Evolutionary conservation across 2,329 filamentous ascomycete species (phyloP).

Genomic region (Hypomyces rosellus): DNA sequence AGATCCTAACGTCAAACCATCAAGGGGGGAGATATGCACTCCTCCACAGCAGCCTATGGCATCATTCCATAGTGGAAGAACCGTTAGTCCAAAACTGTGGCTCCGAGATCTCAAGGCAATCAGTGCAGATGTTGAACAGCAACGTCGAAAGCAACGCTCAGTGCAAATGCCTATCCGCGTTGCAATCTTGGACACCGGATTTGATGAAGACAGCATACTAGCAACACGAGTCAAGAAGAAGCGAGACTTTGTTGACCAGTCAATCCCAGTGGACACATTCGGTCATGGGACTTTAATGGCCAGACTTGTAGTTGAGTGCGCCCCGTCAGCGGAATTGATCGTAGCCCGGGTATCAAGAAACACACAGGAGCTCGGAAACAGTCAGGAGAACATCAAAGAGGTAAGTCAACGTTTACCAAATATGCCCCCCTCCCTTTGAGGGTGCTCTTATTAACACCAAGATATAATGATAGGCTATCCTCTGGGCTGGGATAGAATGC

Average conservation of each 20-base stretch:
- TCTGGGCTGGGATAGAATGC: slow-evolving; percentile 13
- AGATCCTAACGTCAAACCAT: not conserved
- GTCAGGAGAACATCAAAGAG: not conserved
- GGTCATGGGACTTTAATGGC: slow-evolving; percentile 1
- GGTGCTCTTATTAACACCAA: no score
- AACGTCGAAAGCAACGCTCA: not conserved
- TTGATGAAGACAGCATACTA: not conserved
- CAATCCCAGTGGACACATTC: not conserved
- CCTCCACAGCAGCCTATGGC: not conserved
- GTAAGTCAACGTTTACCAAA: not conserved
- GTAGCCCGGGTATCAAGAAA: not conserved
- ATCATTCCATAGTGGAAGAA: not conserved
- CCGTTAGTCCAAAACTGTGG: not conserved
- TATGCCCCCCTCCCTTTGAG: no score
- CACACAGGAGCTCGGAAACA: not conserved
- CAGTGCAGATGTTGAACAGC: not conserved
- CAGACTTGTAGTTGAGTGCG: not conserved
- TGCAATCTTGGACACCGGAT: not conserved
- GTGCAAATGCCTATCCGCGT: not conserved
- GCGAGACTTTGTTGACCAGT: not conserved
- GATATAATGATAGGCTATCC: slow-evolving; percentile 15
- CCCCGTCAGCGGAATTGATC: not conserved
- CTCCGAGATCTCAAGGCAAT: not conserved
- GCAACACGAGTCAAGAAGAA: not conserved
- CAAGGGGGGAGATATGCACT: no score